Conservation (phyloP, 148 eudicot species). For the Fagopyrum esculentum region DNA sequence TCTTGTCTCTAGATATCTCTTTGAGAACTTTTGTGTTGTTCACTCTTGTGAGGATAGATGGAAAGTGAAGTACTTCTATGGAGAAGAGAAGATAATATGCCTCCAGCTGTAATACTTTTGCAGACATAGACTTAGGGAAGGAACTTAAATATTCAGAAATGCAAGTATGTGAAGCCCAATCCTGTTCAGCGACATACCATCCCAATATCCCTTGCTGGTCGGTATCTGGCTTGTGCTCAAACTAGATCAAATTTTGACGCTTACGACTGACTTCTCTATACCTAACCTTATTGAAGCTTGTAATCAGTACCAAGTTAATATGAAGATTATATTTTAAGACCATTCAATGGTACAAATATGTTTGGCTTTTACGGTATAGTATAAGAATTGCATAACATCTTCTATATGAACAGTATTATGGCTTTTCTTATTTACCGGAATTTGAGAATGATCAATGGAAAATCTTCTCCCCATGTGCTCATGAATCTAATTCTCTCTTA, state of each 20-base stretch:
- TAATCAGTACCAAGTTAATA: background rate
- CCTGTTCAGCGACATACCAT: constrained; percentile 81
- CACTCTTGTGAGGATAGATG: constrained; percentile 51
- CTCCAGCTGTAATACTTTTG: constrained; percentile 58
- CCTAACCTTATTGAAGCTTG: background rate
- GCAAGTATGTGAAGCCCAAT: constrained; percentile 86
- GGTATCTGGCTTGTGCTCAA: constrained; percentile 88
- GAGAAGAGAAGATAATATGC: constrained; percentile 50
- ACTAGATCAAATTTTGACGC: constrained; percentile 48
- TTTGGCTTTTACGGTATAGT: background rate
- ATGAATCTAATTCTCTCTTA: no score
- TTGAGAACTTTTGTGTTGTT: constrained; percentile 1
- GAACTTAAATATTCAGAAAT: constrained; percentile 66
- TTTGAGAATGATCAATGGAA: no score
- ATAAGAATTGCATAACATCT: background rate
- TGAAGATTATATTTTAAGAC: background rate
- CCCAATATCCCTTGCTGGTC: constrained; percentile 67
- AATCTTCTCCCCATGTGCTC: no score
- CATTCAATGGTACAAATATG: background rate
- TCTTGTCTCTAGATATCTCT: no score
- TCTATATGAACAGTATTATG: background rate
- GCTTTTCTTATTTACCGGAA: background rate
- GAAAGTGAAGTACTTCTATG: constrained; percentile 24
- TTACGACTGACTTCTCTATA: background rate
- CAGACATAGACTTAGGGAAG: constrained; percentile 71